Conservation (phyloP, 352 stramenopile species). For the Phytophthora melonis region DNA sequence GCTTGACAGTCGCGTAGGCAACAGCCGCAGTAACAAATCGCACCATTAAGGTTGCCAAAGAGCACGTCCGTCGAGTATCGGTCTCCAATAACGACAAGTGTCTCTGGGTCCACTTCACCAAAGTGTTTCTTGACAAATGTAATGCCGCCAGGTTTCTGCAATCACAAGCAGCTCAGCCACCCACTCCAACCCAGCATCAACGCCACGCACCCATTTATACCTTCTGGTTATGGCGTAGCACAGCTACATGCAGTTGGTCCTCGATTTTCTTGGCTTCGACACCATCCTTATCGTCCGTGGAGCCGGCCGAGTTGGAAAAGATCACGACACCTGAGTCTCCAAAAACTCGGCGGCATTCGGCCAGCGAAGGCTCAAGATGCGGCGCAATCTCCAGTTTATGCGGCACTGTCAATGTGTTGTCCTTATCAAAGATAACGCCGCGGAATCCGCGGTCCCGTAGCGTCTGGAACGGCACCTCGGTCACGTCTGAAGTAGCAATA, state of each 20-base stretch:
- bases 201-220: conserved; percentile 25
- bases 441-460: conserved; percentile 89
- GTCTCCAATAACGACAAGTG: conserved; percentile 97
- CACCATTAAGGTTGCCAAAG: conserved; percentile 96
- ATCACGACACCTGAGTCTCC: conserved; percentile 90
- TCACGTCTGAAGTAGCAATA: conserved; percentile 59
- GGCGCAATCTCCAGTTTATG: conserved; percentile 88
- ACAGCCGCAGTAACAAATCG: conserved; percentile 2
- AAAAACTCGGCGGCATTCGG: conserved; percentile 91
- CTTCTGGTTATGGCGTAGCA: conserved; percentile 94
- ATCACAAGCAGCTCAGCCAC: conserved; percentile 6
- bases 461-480: conserved; percentile 83
- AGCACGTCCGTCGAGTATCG: conserved; percentile 97
- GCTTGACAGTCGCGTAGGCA: too few species aligned
- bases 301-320: conserved; percentile 97
- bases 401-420: conserved; percentile 96
- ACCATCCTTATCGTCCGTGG: conserved; percentile 90
- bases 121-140: conserved; percentile 91
- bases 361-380: conserved; percentile 71
- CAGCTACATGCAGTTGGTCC: conserved; percentile 76
- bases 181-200: neutral
- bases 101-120: conserved; percentile 61
- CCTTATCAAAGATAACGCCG: conserved; percentile 97
- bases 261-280: conserved; percentile 86
- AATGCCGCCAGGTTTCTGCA: conserved; percentile 93